These are phyloP conservation scores for Anastatica hierochuntica DNA, from an alignment of 345 rosid species.

Conservation along the genomic window DNA sequence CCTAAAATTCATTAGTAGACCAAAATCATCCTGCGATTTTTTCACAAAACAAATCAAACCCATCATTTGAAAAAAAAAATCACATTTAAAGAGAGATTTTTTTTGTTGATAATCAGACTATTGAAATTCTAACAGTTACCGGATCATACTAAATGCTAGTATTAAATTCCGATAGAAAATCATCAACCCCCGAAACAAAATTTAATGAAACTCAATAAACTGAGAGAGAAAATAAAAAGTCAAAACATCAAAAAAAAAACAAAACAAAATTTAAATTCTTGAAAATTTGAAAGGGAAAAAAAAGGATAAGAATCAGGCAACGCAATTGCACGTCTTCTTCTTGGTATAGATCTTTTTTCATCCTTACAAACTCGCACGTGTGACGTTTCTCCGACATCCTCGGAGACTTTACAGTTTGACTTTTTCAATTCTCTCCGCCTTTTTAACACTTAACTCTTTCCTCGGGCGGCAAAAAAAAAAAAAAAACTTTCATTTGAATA, in stretches of 20 bases:
- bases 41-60: background rate
- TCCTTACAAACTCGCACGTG: slow-evolving; percentile 12
- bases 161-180: no score
- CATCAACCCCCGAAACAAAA: background rate
- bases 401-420: slow-evolving; percentile 12
- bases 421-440: background rate
- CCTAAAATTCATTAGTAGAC: background rate
- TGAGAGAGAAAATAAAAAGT: background rate
- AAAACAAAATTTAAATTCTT: background rate
- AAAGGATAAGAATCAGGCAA: background rate
- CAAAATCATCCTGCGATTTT: background rate
- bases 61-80: background rate
- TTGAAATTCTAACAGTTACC: no score
- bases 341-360: slow-evolving; percentile 5
- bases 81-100: no score
- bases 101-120: no score
- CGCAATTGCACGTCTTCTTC: slow-evolving; percentile 11
- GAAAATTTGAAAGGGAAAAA: background rate
- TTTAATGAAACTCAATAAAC: background rate
- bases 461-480: background rate
- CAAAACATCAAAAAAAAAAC: background rate
- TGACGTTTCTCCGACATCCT: background rate
- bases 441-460: background rate
- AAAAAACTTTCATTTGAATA: no score
- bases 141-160: no score